Base-by-base conservation (phyloP, 257 asterid genomes). In the Voacanga thouarsii region DNA sequence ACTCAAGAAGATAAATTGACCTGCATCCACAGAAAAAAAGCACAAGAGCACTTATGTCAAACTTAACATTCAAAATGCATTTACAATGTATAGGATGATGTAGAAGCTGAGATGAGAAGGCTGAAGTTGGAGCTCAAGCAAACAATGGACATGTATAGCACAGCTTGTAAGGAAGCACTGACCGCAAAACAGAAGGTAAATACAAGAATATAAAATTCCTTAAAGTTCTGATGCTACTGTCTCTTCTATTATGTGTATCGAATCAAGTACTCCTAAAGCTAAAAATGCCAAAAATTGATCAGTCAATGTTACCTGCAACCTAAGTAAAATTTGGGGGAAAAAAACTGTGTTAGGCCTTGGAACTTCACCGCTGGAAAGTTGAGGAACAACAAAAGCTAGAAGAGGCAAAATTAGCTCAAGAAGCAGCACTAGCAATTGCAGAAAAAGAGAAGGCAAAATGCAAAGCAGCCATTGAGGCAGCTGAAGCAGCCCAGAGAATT, bases 71-170 rank as follows among this genome's bases (percentile, higher is more conserved):
- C 39, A 80, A 60, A 5, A 16, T 43, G 28, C 26, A 60, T 69
- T 47, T 83, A 49, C 26, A 51, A 82, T 59, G 50, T 83, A 72
- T 82, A 92, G 99, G 96, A 95, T 45, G 97, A 91, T 0, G 89
- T 92, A 3, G 99, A 95, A 84, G 96, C 96, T 65, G 98, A 95
- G 90, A 89, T 95, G 97, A 87, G 96, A 88, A 88, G 98, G 86
- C 94, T 95, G 23, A 92, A 92, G 86, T 88, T 83, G 85, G 98
- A 94, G 85, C 96, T 91, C 80, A 91, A 83, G 86, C 99, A 91
- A 84, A 94, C 97, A 60, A 92, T 94, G 97, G 98, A 91, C 81
- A 89, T 93, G 99, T 95, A 95, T 87, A 95, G 96, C 91, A 75
- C 90, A 24, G 99, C 96, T 41, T 92, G 98, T 93, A 95, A 86